Evolutionary conservation across 495 filamentous ascomycete genomes (phyloP).

Genomic region (Evansstolkia leycettana): DNA sequence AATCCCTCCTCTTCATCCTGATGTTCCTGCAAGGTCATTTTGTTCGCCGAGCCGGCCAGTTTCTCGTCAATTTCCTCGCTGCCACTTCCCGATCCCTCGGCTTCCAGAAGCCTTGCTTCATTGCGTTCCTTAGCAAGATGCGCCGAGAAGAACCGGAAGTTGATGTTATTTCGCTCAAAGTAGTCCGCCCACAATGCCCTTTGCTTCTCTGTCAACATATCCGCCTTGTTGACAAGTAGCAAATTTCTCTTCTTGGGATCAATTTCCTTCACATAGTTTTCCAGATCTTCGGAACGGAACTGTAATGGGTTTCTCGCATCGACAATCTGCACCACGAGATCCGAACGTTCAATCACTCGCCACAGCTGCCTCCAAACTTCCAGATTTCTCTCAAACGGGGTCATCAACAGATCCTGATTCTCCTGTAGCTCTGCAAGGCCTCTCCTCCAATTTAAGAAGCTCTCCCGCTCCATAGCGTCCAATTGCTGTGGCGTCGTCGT

Average conservation of each 20-base stretch:
- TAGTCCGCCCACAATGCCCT: constrained; percentile 78
- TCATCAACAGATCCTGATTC: constrained; percentile 89
- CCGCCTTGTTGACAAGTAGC: constrained; percentile 94
- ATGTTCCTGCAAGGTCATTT: constrained; percentile 27
- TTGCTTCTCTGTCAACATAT: constrained; percentile 93
- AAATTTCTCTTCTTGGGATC: constrained; percentile 80
- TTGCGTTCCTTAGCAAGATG: constrained; percentile 79
- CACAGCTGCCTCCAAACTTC: constrained; percentile 98
- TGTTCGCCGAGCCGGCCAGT: constrained; percentile 23
- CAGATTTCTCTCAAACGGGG: constrained; percentile 93
- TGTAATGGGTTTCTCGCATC: constrained; percentile 91
- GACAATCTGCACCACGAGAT: constrained; percentile 96
- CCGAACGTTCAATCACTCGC: constrained; percentile 95
- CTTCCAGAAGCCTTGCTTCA: constrained; percentile 46
- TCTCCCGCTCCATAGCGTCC: constrained; percentile 65
- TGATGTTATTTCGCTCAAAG: constrained; percentile 68
- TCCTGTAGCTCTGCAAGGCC: constrained; percentile 88
- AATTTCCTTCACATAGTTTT: constrained; percentile 88
- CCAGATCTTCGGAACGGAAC: constrained; percentile 89
- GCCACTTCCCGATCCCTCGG: constrained; percentile 30
- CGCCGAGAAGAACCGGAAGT: constrained; percentile 93
- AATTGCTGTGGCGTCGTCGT: constrained; percentile 72
- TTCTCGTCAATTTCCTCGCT: constrained; percentile 27
- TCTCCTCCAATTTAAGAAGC: constrained; percentile 79
- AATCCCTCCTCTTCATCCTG: constrained; percentile 22